Evolutionary conservation across 805 yeast species (phyloP).

Genomic region (Kregervanrija delftensis): DNA sequence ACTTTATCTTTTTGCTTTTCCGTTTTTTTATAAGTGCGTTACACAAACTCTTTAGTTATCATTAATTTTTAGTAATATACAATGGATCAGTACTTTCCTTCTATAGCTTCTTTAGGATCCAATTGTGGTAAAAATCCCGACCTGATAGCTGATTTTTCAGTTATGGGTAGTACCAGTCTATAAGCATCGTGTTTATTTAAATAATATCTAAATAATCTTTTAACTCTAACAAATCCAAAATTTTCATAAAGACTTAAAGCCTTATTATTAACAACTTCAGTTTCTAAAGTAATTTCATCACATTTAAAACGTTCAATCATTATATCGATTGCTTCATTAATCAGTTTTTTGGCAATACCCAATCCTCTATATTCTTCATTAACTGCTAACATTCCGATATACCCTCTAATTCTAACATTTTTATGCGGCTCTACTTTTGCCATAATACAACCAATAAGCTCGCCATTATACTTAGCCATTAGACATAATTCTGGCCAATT

Average conservation of each 20-base stretch:
- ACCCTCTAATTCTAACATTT: conserved; percentile 70
- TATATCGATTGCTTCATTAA: conserved; percentile 50
- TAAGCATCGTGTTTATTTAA: conserved; percentile 91
- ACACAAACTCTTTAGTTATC: background rate
- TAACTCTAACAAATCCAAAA: conserved; percentile 31
- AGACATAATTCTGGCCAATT: conserved; percentile 86
- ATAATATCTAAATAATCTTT: conserved; percentile 77
- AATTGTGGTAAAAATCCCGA: conserved; percentile 42
- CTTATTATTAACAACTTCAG: conserved; percentile 68
- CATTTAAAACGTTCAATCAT: conserved; percentile 59
- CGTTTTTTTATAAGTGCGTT: conserved; percentile 1
- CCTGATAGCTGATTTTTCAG: conserved; percentile 48
- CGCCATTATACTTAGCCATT: conserved; percentile 41
- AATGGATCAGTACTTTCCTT: conserved; percentile 17
- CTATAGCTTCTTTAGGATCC: conserved; percentile 14
- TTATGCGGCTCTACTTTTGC: conserved; percentile 78
- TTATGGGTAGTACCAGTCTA: conserved; percentile 75
- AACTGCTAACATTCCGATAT: conserved; percentile 94
- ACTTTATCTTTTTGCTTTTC: conserved; percentile 3
- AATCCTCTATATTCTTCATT: conserved; percentile 60
- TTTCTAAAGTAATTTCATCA: conserved; percentile 90
- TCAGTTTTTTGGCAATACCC: conserved; percentile 77
- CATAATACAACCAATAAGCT: conserved; percentile 75
- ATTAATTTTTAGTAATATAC: background rate
- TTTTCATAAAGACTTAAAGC: conserved; percentile 31